These are phyloP conservation scores for Panicum miliaceum DNA, from an alignment of 176 grass and related monocot genomes.

Conservation along the genomic window DNA sequence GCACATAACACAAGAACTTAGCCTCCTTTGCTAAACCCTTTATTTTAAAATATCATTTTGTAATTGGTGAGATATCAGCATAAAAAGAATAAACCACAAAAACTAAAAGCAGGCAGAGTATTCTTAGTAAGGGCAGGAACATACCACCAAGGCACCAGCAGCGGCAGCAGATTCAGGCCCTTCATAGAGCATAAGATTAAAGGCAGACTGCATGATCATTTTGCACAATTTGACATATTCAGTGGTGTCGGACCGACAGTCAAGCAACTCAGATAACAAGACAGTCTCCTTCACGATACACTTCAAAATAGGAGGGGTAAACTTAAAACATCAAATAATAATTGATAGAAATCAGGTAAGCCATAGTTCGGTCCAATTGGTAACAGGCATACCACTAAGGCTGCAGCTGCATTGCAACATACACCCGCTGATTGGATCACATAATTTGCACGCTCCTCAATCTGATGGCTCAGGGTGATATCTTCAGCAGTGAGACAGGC, in stretches of 20 bases:
- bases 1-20: not conserved
- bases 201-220: not conserved
- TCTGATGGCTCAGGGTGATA: not conserved
- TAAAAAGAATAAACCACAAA: not conserved
- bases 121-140: not conserved
- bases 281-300: not conserved
- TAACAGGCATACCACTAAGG: conserved; percentile 6
- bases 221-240: not conserved
- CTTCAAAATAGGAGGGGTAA: not conserved
- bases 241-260: not conserved
- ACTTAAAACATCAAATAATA: not conserved
- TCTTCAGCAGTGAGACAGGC: not conserved
- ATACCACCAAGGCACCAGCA: not conserved
- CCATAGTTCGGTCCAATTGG: not conserved
- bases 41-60: conserved; percentile 6
- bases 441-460: not conserved
- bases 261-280: not conserved
- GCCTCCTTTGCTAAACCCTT: conserved; percentile 17
- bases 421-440: not conserved
- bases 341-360: not conserved
- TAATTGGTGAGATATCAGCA: not conserved
- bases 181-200: not conserved
- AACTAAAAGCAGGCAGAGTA: not conserved
- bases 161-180: not conserved
- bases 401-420: not conserved